Evolutionary conservation across 441 rosid species (phyloP), one percentile per base, ranked within the genome.

Genomic region (Jatropha podagrica): DNA sequence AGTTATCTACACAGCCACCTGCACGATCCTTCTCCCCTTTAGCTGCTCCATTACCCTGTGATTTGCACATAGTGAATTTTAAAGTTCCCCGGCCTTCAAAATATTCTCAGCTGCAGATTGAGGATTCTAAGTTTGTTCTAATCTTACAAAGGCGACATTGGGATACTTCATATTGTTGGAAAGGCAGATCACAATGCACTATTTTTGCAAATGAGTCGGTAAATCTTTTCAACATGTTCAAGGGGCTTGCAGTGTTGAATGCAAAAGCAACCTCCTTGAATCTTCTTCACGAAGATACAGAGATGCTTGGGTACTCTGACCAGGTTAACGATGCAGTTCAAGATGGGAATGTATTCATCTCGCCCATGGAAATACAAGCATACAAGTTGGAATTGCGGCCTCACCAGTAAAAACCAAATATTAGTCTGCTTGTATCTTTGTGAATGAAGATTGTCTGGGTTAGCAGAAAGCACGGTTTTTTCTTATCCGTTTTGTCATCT

Each of bases 321-420:
- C 90, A 85, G 86, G 61, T 77, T 20, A 80, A 79, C 54, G 92
- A 87, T 77, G 81, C 76, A 55, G 76, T 90, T 77, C 88, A 77
- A 54, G 95, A 94, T 42, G 98, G 97, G 62, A 86, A 59, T 61
- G 82, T 90, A 17, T 23, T 72, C 70, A 92, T 96, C 52, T 81
- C 92, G 68, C 97, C 98, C 60, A 96, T 92, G 98, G 99, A 96
- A 85, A 85, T 96, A 79, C 95, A 88, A 76, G 93, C 98, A n/a
- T 94, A 92, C 88, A 96, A 89, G 85, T 83, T 96, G 83, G 97
- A 90, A 69, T 75, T 96, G 76, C 84, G 86, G 81, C 89, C 95
- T 13, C 74, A 76, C 68, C 75, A 82, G 75, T 83, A 79, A 85
- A 20, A 51, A 15, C 59, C 58, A 40, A 59, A 32, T 12, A 61